These are phyloP conservation scores for Taxillus chinensis DNA, from an alignment of 164 flowering plant genomes.

Conservation along the genomic window DNA sequence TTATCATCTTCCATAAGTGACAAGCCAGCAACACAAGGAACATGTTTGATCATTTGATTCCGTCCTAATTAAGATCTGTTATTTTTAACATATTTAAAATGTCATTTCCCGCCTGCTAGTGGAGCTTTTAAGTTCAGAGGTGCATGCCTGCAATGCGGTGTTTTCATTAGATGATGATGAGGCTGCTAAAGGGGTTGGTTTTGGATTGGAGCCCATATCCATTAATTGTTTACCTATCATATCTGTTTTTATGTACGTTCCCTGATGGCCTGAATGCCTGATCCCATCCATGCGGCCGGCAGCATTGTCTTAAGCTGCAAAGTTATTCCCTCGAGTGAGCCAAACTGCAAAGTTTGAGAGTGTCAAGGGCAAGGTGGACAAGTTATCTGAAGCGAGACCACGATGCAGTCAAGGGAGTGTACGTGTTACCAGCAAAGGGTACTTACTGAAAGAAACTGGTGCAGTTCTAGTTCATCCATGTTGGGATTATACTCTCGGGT, in stretches of 20 bases:
- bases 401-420: constrained; percentile 70
- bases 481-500: no score
- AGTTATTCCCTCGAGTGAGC: constrained; percentile 76
- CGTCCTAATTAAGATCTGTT: no score
- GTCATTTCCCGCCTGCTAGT: no score
- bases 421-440: constrained; percentile 44
- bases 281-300: constrained; percentile 99
- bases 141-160: constrained; percentile 87
- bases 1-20: no score
- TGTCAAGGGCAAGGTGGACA: constrained; percentile 73
- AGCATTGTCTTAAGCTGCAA: constrained; percentile 85
- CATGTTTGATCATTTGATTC: no score
- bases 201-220: no score
- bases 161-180: constrained; percentile 59
- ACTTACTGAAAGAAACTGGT: constrained; percentile 69
- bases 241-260: no score
- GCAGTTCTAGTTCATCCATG: constrained; percentile 81
- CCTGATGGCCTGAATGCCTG: constrained; percentile 28
- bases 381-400: constrained; percentile 65
- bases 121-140: constrained; percentile 94
- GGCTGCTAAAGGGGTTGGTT: constrained; percentile 79
- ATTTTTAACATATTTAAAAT: no score
- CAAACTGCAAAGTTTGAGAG: constrained; percentile 86
- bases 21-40: no score
- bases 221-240: no score